Base-by-base conservation (phyloP, 2,329 filamentous ascomycete genomes). In the Beauveria brongniartii region DNA sequence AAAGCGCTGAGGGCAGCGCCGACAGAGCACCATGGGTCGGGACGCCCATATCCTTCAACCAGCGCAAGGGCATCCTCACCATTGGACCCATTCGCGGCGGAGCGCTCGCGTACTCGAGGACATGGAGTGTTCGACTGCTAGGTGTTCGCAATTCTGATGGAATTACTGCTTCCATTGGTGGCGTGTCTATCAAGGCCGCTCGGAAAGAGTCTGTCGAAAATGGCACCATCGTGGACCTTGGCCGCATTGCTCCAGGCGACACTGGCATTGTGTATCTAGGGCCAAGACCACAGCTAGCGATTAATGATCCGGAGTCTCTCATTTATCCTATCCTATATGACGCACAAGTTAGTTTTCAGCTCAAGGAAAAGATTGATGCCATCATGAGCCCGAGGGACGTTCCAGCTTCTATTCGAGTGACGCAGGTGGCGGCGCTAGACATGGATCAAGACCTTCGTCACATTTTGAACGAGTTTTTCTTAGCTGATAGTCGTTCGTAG, bases 381-480 rank as follows among this genome's bases (percentile, higher is more conserved):
- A 61, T 65, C 18, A 59, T 67, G 47, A 60, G 43, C 16, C 26
- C 54, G 5, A 30, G 24, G 30, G 54, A 41, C 14, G 63, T 60
- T 2, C 34, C 63, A 8, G 56, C 34, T 7, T 24, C 62, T 18
- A 60, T 63, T 9, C 61, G 63, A 8, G 65, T 61, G 2, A 62
- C 61, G 5, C 62, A 65, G 61, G 50, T 63, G 3, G 64, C 65
- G 34, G 63, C 66, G 18, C 52, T 65, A 30, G 65, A 67, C 12
- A 67, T 67, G 64, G 65, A 66, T 22, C 20, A 59, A 5, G 66
- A 66, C 28, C 30, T 67, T 46, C 58, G 64, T 8, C 62, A 64
- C 26, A 55, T 66, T 28, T 34, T 67, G 50, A 61, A 59, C 16
- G 66, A 67, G 24, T 59, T 65, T 14, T 48, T 67, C 52, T 47